phyloP scores from a whole-genome alignment of 495 filamentous ascomycete species.

The Pseudotulostoma volvatum region DNA sequence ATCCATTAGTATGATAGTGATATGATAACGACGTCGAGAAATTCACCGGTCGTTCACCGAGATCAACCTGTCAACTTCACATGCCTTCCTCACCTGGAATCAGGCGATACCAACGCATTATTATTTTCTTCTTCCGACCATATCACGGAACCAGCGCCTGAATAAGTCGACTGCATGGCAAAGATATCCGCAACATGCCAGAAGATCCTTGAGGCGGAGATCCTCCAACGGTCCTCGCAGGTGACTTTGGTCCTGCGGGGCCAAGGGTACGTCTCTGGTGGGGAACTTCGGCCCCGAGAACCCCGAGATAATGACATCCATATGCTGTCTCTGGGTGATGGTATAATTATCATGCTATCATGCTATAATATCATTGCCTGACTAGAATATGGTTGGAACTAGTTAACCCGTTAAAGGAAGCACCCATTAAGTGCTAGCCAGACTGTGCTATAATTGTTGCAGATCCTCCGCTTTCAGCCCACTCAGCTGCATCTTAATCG shows the following conservation, averaged over 20 bases:
- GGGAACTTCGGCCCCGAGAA: conserved; percentile 24
- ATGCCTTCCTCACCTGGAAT: too few relatives aligned
- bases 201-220: conserved; percentile 11
- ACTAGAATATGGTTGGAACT: too few relatives aligned
- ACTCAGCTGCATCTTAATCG: conserved; percentile 6
- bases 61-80: too few relatives aligned
- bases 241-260: conserved; percentile 47
- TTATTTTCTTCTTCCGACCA: conserved; percentile 4
- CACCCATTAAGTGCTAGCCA: too few relatives aligned
- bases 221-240: conserved; percentile 55
- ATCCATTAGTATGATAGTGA: too few relatives aligned
- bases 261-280: conserved; percentile 38
- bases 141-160: conserved; percentile 8
- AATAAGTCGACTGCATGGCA: neutral
- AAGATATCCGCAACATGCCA: conserved; percentile 8
- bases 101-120: too few relatives aligned
- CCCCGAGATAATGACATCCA: conserved; percentile 57
- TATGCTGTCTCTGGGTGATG: conserved; percentile 32
- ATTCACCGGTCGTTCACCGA: too few relatives aligned
- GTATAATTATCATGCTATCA: conserved; percentile 3
- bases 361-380: too few relatives aligned
- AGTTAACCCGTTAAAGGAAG: conserved; percentile 3
- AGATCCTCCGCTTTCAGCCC: too few relatives aligned
- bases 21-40: too few relatives aligned
- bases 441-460: too few relatives aligned